Evolutionary conservation across 345 rosid species (phyloP), one percentile per base, ranked within the genome.

Genomic region (Murraya paniculata): DNA sequence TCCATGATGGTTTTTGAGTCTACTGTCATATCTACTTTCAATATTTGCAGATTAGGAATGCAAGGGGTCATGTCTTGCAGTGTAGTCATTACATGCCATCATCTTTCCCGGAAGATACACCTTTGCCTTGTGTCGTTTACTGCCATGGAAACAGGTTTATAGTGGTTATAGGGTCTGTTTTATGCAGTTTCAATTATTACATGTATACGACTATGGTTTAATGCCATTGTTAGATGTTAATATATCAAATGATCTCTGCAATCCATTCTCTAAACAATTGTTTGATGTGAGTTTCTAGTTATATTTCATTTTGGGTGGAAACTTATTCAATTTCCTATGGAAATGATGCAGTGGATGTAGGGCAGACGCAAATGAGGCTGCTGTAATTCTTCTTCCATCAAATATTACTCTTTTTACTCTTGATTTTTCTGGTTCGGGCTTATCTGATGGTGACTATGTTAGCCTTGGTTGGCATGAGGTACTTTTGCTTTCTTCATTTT

Each of bases 401-500:
- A 96, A 94, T 83, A 96, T 96, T 61, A 91, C 98, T 41, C 94
- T 96, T 81, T 94, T 96, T 79, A 85, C 99, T 22, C 95, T 96
- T 78, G 99, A 96, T 86, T 96, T 96, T 84, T 96, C 99, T 76
- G 99, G 99, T 27, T 96, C 98, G 24, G 99, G 99, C 78, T 76
- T 94, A 80, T 96, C 99, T 76, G 98, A 90, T 48, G 98, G 99
- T 77, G 92, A 94, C 71, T 92, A 91, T 85, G 99, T 96, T 60
- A 94, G 97, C 85, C 91, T 96, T 75, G 99, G 99, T 55, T 94
- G 97, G 95, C 90, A 96, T 81, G 99, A 96, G 91, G 99, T 96
- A 81, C 71, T 88, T 83, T 56, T 77, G 67, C 27, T 41, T 67
- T 64, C 70, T 27, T 65, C 27, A 35, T 25, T 10, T 69, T 62